Evolutionary conservation across 208 protist genomes (phyloP), one percentile per base, ranked within the genome.

Genomic region (Acanthamoeba triangularis): DNA sequence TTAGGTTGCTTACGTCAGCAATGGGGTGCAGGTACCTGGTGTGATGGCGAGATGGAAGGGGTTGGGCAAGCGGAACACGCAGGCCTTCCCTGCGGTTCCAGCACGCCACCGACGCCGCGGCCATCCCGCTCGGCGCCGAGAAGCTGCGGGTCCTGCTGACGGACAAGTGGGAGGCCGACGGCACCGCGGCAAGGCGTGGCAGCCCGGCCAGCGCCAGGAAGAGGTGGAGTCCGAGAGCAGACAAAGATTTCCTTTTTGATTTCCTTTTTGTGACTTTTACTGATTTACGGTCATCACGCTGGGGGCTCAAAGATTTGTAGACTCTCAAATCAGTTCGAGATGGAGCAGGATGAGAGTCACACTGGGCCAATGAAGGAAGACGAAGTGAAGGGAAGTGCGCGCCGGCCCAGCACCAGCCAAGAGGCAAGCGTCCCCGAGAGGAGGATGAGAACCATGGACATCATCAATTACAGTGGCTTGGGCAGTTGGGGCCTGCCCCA

Each of bases 91-190:
- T 30, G 44, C 4, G 30, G 76, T 85, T 85, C 76, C 76, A 85
- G 30, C 37, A 56, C 44, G 13, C 37, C 44, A 85, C 76, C 23
- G n/a, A n/a, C n/a, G n/a, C n/a, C n/a, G n/a, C n/a, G n/a, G n/a
- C n/a, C n/a, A n/a, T n/a, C n/a, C n/a, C 76, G 4, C 30, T 85
- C 25, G 76, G 76, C 4, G 76, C n/a, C 25, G 76, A 85, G 44
- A 85, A 85, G 76, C 76, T 85, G 6, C 13, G 37, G 44, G 23
- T 85, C 25, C 44, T 85, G 76, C 76, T 85, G 25, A 85, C 76
- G 25, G 76, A 28, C 44, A 85, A 44, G 30, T 85, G 63, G 63
- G 49, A 54, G 49, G 49, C 49, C 49, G 49, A 13, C 13, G 49
- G 33, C n/a, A 28, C 33, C n/a, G 65, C n/a, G 65, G 65, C 65